Evolutionary conservation across 75 land plant species (phyloP).

Genomic region (Selaginella moellendorffii): DNA sequence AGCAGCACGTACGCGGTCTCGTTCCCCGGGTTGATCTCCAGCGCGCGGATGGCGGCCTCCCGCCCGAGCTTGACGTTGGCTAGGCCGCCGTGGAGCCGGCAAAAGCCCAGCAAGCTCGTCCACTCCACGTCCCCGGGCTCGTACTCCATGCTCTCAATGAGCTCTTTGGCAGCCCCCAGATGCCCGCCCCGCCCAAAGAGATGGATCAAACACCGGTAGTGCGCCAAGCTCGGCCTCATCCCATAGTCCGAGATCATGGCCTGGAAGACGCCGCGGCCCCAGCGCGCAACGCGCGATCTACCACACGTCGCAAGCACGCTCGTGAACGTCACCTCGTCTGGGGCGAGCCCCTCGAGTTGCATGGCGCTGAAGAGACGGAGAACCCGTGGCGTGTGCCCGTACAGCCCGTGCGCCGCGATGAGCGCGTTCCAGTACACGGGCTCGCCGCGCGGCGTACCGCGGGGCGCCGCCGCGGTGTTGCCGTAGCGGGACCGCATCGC

Average conservation of each 20-base stretch:
- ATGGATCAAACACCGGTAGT: not conserved
- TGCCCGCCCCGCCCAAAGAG: not conserved
- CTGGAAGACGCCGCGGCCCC: not conserved
- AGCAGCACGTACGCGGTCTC: not conserved
- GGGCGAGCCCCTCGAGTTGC: not conserved
- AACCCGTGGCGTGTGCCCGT: not conserved
- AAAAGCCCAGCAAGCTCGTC: not conserved
- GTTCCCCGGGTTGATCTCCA: not conserved
- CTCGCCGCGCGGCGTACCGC: no score
- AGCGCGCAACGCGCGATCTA: not conserved
- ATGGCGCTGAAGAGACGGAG: not conserved
- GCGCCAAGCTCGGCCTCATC: not conserved
- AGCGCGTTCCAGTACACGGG: not conserved
- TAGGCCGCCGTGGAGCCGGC: not conserved
- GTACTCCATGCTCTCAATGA: not conserved
- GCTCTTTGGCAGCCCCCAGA: not conserved
- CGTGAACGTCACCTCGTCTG: not conserved
- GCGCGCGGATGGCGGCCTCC: not conserved
- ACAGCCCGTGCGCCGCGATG: not conserved
- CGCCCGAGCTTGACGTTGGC: not conserved
- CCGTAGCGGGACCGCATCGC: no score
- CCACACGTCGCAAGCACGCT: not conserved
- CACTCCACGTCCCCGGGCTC: not conserved
- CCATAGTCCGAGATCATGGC: not conserved
- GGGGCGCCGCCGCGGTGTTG: no score